Conservation (phyloP, 2,329 filamentous ascomycete genomes). For the Colletotrichum sp. region DNA sequence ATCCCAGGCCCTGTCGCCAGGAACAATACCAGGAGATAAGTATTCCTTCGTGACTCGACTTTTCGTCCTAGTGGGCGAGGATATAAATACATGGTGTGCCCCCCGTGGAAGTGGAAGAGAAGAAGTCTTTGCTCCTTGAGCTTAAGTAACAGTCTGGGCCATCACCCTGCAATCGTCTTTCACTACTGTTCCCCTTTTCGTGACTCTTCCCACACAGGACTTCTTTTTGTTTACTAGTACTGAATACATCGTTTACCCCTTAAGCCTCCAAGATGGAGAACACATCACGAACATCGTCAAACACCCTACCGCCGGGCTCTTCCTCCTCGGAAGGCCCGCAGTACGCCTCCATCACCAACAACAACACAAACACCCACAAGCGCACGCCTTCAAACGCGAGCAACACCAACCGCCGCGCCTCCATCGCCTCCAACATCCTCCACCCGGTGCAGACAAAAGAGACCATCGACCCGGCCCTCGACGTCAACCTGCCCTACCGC, state of each 20-base stretch:
- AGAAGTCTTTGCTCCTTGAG: background rate
- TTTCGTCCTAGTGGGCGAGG: background rate
- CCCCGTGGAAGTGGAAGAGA: background rate
- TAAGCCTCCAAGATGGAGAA: slow-evolving; percentile 2
- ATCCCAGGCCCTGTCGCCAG: background rate
- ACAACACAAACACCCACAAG: background rate
- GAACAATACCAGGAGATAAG: background rate
- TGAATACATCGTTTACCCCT: background rate
- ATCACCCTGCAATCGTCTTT: background rate
- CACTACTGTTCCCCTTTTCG: background rate
- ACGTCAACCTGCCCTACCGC: slow-evolving; percentile 68
- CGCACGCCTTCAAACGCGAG: background rate
- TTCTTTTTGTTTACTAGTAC: background rate
- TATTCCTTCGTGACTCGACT: background rate
- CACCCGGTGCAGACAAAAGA: slow-evolving; percentile 34
- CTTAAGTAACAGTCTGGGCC: background rate
- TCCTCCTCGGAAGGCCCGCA: background rate
- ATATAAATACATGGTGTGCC: slow-evolving; percentile 2
- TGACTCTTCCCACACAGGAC: background rate
- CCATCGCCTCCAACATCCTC: slow-evolving; percentile 25
- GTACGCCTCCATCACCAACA: slow-evolving; percentile 3
- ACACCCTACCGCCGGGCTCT: slow-evolving; percentile 5
- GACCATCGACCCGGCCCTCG: slow-evolving; percentile 42
- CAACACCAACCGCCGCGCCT: slow-evolving; percentile 20
- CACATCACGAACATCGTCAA: background rate